Conservation (phyloP, 805 yeast genomes). For the Lipomyces orientalis region DNA sequence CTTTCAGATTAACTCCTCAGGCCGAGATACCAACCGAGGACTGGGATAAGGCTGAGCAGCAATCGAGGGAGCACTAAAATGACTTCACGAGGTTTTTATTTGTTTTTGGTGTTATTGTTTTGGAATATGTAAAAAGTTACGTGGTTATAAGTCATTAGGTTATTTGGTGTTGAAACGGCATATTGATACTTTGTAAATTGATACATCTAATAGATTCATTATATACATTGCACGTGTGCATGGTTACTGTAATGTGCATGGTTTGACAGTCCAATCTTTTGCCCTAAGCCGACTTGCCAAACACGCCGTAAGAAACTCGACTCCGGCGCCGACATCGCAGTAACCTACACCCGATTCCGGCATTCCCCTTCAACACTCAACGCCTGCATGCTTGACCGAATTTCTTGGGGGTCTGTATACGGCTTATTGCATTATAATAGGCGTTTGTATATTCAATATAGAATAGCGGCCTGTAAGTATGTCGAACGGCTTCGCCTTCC, state of each 20-base stretch:
- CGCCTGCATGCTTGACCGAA: too few species aligned
- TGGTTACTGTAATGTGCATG: too few species aligned
- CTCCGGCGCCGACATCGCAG: not conserved
- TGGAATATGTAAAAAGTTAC: not conserved
- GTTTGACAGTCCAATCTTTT: too few species aligned
- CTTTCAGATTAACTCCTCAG: constrained; percentile 75
- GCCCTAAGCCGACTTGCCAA: not conserved
- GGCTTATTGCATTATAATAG: too few species aligned
- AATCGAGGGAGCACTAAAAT: constrained; percentile 4
- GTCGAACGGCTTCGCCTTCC: not conserved
- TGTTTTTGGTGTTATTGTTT: not conserved
- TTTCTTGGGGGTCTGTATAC: too few species aligned
- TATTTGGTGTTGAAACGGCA: not conserved
- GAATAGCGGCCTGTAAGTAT: not conserved
- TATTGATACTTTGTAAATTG: not conserved
- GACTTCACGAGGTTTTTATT: not conserved
- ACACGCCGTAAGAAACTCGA: too few species aligned
- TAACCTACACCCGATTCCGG: too few species aligned
- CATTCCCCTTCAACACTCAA: too few species aligned
- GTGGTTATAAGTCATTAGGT: not conserved
- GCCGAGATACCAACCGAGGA: constrained; percentile 64
- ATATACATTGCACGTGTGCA: too few species aligned
- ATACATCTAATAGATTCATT: not conserved
- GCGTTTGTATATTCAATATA: too few species aligned
- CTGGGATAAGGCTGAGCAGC: constrained; percentile 13